Percentiles rank a stretch among this genome's conserved stretches.
These are phyloP conservation scores for Aspergillus bertholletiae DNA, from an alignment of 495 filamentous ascomycete genomes.

Conservation along the genomic window DNA sequence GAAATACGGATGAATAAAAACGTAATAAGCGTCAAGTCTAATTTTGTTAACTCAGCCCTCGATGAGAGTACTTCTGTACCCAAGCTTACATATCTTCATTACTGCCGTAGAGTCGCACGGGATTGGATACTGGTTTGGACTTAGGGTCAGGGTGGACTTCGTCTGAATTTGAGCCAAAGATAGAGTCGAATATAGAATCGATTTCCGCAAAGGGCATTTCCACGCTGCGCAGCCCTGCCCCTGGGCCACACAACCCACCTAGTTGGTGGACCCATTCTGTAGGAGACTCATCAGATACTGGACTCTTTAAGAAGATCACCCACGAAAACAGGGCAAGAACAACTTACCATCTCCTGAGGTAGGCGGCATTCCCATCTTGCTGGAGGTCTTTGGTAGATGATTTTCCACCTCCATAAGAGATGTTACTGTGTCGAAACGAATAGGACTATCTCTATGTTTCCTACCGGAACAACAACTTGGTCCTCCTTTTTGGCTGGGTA, in stretches of 20 bases:
- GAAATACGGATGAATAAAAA: slow-evolving; percentile 48
- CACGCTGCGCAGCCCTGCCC: slow-evolving; percentile 13
- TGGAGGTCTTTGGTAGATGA: not conserved
- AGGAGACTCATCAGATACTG: too few relatives aligned
- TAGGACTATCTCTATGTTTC: slow-evolving; percentile 1
- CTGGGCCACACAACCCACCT: slow-evolving; percentile 10
- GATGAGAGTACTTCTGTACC: too few relatives aligned
- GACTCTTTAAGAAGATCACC: too few relatives aligned
- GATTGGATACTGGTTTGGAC: not conserved
- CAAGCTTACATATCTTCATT: slow-evolving; percentile 21
- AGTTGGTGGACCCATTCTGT: slow-evolving; percentile 12
- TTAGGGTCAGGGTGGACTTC: not conserved
- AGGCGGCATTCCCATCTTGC: not conserved
- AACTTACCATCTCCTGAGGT: slow-evolving; percentile 1
- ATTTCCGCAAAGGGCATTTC: slow-evolving; percentile 16
- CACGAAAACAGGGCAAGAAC: not conserved
- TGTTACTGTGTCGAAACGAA: not conserved
- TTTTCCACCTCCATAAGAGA: not conserved
- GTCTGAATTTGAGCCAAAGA: slow-evolving; percentile 6
- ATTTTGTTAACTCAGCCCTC: not conserved
- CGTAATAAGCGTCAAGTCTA: slow-evolving; percentile 49
- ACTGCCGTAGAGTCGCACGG: slow-evolving; percentile 16
- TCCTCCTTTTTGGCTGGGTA: slow-evolving; percentile 41
- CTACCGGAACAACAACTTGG: slow-evolving; percentile 22
- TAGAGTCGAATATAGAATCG: slow-evolving; percentile 20